These are phyloP conservation scores for Coix lacrymajobi DNA, from an alignment of 176 grass and related monocot genomes.

Conservation along the genomic window DNA sequence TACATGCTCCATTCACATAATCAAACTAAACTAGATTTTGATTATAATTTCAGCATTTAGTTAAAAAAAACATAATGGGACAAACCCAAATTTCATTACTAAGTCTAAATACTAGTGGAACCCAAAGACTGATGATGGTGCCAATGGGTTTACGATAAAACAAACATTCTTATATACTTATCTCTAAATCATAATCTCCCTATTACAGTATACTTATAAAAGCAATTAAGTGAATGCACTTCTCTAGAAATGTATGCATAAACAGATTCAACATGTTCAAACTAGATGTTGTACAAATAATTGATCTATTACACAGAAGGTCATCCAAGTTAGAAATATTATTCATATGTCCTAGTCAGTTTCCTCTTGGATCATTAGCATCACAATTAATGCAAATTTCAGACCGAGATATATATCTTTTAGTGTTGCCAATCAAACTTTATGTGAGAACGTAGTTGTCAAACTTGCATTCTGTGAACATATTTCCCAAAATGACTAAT, in stretches of 20 bases:
- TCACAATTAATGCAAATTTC: not conserved
- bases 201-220: not conserved
- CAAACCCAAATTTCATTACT: too few relatives aligned
- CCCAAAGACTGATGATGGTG: too few relatives aligned
- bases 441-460: not conserved
- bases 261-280: too few relatives aligned
- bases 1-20: not conserved
- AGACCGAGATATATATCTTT: not conserved
- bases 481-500: not conserved
- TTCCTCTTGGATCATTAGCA: not conserved
- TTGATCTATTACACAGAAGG: not conserved
- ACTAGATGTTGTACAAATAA: too few relatives aligned
- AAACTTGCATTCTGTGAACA: not conserved
- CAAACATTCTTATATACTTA: not conserved
- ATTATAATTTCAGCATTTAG: not conserved
- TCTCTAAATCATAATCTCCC: not conserved
- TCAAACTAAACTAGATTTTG: not conserved
- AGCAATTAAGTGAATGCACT: too few relatives aligned
- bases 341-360: not conserved
- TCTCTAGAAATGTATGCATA: too few relatives aligned
- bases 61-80: too few relatives aligned
- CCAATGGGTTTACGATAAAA: not conserved
- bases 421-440: not conserved
- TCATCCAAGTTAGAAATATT: not conserved
- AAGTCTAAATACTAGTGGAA: too few relatives aligned